phyloP scores from a whole-genome alignment of 2,329 filamentous ascomycete species.

The Paraphoma sp. region DNA sequence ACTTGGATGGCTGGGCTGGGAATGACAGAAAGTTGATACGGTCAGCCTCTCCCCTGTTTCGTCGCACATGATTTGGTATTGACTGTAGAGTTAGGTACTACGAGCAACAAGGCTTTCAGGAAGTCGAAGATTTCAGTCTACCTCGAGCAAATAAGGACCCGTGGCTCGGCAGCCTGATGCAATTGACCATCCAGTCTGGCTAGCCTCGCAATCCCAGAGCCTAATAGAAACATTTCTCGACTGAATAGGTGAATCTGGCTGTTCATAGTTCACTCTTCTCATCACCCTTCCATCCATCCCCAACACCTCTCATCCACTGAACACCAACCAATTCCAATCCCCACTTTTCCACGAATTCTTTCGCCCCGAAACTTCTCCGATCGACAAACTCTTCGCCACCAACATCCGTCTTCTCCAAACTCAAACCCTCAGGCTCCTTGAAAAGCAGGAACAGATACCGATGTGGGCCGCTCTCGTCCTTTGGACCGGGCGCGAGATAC shows the following conservation, averaged over 20 bases:
- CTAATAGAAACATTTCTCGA: too few species aligned
- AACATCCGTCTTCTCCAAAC: slow-evolving; percentile 35
- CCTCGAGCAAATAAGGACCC: not conserved
- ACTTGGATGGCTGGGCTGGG: not conserved
- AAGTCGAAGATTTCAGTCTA: not conserved
- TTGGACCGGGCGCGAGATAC: slow-evolving; percentile 43
- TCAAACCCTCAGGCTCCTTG: slow-evolving; percentile 28
- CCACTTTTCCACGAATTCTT: slow-evolving; percentile 29
- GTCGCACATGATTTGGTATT: not conserved
- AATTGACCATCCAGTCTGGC: not conserved
- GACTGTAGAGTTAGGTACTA: not conserved
- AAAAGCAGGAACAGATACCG: slow-evolving; percentile 43
- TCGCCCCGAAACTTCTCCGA: slow-evolving; percentile 35
- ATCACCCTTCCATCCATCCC: slow-evolving; percentile 41
- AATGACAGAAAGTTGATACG: not conserved
- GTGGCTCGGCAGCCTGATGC: not conserved
- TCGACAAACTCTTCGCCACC: slow-evolving; percentile 47
- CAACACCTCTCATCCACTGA: slow-evolving; percentile 47
- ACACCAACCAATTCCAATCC: slow-evolving; percentile 41
- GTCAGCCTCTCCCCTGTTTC: not conserved
- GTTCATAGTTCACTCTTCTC: slow-evolving; percentile 18
- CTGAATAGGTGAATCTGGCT: not conserved
- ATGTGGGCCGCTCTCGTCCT: slow-evolving; percentile 46
- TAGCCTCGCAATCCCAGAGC: too few species aligned
- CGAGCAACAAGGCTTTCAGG: not conserved